Conservation (phyloP, 2,329 filamentous ascomycete species). For the Aureobasidium sp. region DNA sequence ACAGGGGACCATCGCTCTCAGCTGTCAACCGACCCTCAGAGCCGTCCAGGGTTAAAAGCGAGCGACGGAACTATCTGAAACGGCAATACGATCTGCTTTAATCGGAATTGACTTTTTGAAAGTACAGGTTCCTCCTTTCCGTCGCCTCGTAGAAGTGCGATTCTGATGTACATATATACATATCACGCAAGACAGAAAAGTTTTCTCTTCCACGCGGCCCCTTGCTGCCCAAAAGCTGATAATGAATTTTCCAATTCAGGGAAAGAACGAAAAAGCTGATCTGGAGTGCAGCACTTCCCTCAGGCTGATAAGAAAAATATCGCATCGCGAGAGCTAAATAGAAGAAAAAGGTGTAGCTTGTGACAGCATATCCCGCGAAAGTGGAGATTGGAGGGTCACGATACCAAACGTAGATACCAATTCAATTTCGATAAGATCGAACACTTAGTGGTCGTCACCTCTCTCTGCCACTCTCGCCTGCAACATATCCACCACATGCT, state of each 20-base stretch:
- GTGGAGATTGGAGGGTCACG: background rate
- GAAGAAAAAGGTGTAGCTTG: background rate
- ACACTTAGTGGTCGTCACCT: conserved; percentile 15
- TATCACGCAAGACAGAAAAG: background rate
- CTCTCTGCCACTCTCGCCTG: conserved; percentile 43
- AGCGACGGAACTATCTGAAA: background rate
- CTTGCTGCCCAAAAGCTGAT: background rate
- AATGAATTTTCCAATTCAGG: fast-evolving
- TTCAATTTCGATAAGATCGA: background rate
- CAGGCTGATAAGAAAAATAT: background rate
- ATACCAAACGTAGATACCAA: background rate
- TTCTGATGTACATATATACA: background rate
- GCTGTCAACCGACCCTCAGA: background rate
- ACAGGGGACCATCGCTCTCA: background rate
- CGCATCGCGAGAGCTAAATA: background rate
- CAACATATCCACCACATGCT: conserved; percentile 49
- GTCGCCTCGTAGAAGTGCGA: background rate
- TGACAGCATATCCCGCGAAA: background rate
- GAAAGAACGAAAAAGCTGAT: too few relatives aligned
- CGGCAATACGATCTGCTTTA: background rate
- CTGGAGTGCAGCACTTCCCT: too few relatives aligned
- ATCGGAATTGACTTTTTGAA: background rate
- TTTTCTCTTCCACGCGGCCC: background rate
- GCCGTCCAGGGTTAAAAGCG: background rate
- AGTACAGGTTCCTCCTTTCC: background rate